Evolutionary conservation across 2,329 filamentous ascomycete genomes (phyloP), one percentile per base, ranked within the genome.

Genomic region (Pestalotiopsis sp.): DNA sequence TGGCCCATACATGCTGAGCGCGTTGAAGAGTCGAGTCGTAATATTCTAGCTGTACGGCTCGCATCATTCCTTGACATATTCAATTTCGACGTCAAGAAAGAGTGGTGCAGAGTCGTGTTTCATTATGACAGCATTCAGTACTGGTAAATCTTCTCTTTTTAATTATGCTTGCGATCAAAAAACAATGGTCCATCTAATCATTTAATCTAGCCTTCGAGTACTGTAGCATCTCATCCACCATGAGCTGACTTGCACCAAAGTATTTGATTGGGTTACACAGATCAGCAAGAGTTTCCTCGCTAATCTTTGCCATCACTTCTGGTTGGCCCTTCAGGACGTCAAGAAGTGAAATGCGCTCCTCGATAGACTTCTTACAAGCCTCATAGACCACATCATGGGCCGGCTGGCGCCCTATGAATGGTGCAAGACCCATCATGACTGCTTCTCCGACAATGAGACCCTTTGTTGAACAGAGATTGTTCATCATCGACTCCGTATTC

Each of bases 391-490:
- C 78, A 71, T 89, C 86, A 74, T 89, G 87, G 2, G 86, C 86
- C 20, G 82, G 79, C 69, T 86, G 84, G 14, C 87, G 79, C 9
- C 87, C 86, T 56, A 86, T 77, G 75, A 83, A 78, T 17, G 82
- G 80, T n/a, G 86, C 87, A 64, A 89, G 78, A 1, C 81, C 83
- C 87, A 89, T 89, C 86, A 89, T 89, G n/a, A 89, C 85, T 2
- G 87, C 86, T 77, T 89, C 87, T 0, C 82, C 86, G 13, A 88
- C 86, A 71, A 89, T 89, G 23, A 89, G 75, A 0, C 86, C 86
- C 57, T 78, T 78, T 0, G 85, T 87, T 0, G 83, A 86, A 60
- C 82, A 79, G 1, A 89, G 78, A 70, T 89, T 89, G 0, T 76
- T 73, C 66, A 82, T 72, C 86, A 89, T 87, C 14, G 81, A 77